Conservation (phyloP, 2,329 filamentous ascomycete species). For the Fusarium duplospermum region DNA sequence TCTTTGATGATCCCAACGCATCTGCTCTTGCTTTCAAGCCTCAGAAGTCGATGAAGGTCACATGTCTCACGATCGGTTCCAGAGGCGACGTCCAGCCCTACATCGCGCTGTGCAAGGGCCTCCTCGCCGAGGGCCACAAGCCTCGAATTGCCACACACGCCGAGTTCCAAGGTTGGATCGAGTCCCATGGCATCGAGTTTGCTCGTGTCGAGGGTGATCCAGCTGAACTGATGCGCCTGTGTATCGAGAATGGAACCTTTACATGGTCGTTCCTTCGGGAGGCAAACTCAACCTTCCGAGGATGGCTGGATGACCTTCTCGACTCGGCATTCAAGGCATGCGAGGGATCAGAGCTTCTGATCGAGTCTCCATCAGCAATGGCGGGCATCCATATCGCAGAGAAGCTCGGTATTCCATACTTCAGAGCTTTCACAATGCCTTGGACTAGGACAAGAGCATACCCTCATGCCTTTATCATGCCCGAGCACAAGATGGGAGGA, state of each 20-base stretch:
- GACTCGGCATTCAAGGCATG: slow-evolving; percentile 85
- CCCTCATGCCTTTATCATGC: slow-evolving; percentile 94
- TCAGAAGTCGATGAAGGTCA: slow-evolving; percentile 80
- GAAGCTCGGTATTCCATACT: slow-evolving; percentile 91
- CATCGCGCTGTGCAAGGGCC: slow-evolving; percentile 92
- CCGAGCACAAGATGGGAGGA: slow-evolving; percentile 93
- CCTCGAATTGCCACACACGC: slow-evolving; percentile 90
- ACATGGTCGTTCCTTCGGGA: slow-evolving; percentile 91
- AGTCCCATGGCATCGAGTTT: slow-evolving; percentile 95
- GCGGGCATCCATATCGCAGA: slow-evolving; percentile 97
- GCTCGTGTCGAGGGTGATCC: slow-evolving; percentile 89
- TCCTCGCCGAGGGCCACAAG: slow-evolving; percentile 88
- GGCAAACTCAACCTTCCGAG: slow-evolving; percentile 87
- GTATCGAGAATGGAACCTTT: slow-evolving; percentile 97
- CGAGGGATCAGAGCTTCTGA: slow-evolving; percentile 87
- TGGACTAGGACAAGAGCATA: slow-evolving; percentile 97
- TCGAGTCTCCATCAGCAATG: slow-evolving; percentile 97
- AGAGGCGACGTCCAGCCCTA: slow-evolving; percentile 97
- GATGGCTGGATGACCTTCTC: slow-evolving; percentile 93
- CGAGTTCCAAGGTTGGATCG: slow-evolving; percentile 91
- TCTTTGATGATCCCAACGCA: slow-evolving; percentile 89
- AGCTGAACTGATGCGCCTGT: slow-evolving; percentile 93
- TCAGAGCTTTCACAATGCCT: slow-evolving; percentile 97
- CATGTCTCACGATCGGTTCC: slow-evolving; percentile 95
- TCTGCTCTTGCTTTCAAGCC: slow-evolving; percentile 95